Evolutionary conservation across 1,139 yeast genomes (phyloP).

Genomic region (Pichia sp.): DNA sequence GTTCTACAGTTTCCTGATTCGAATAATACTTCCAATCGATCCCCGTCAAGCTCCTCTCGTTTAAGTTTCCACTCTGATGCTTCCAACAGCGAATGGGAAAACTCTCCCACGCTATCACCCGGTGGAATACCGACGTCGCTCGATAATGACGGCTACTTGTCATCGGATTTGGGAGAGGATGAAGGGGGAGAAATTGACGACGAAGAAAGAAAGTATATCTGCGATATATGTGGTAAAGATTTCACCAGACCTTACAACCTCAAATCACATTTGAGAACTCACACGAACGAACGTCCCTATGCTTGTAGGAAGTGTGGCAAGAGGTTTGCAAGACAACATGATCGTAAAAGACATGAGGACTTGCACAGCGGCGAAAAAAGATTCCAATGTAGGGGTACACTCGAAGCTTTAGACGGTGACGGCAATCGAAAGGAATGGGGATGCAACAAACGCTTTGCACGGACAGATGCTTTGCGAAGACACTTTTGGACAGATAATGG

Average conservation of each 20-base stretch:
- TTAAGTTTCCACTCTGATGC: not conserved
- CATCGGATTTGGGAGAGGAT: conserved; percentile 20
- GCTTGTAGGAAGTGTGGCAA: conserved; percentile 83
- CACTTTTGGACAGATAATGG: conserved; percentile 96
- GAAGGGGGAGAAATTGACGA: conserved; percentile 11
- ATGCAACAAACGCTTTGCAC: conserved; percentile 87
- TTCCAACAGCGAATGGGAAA: conserved; percentile 1
- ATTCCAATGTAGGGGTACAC: conserved; percentile 74
- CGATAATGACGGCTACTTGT: not conserved
- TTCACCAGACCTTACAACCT: conserved; percentile 91
- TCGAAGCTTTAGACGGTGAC: conserved; percentile 48
- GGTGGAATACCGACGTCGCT: conserved; percentile 7
- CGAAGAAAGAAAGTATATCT: conserved; percentile 50
- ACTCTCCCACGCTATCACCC: conserved; percentile 5
- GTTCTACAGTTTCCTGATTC: not conserved
- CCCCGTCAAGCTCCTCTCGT: conserved; percentile 1
- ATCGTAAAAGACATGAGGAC: conserved; percentile 89
- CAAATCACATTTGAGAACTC: conserved; percentile 87
- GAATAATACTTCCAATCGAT: not conserved
- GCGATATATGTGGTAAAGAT: conserved; percentile 78
- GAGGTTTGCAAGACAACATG: conserved; percentile 95
- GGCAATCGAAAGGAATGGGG: conserved; percentile 53
- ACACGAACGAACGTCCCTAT: conserved; percentile 91
- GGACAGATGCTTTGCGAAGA: conserved; percentile 92
- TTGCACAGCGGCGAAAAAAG: conserved; percentile 88